These are phyloP conservation scores for Balamuthia mandrillaris DNA, from an alignment of 208 protist genomes.

Conservation along the genomic window DNA sequence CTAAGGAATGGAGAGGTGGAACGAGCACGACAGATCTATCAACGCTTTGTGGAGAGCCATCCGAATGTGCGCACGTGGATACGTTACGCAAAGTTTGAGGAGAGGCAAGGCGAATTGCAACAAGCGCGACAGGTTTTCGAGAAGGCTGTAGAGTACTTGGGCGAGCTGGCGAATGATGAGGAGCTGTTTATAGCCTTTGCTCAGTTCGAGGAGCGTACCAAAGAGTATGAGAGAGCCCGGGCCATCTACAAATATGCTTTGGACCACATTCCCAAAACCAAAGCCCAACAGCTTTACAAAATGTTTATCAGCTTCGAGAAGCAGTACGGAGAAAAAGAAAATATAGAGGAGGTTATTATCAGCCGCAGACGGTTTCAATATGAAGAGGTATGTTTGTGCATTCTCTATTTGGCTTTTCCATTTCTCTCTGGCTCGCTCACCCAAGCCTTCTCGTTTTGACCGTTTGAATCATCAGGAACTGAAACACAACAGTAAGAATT, in stretches of 20 bases:
- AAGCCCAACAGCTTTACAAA: constrained; percentile 73
- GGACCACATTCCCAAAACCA: constrained; percentile 68
- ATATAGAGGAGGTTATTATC: constrained; percentile 85
- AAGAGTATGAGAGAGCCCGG: constrained; percentile 74
- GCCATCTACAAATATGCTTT: constrained; percentile 84
- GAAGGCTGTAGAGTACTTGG: constrained; percentile 56
- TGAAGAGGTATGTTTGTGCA: constrained; percentile 68
- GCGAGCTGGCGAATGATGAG: constrained; percentile 59
- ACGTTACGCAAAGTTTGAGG: constrained; percentile 83
- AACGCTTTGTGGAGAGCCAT: constrained; percentile 45
- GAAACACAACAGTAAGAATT: constrained; percentile 74
- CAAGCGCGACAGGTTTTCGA: constrained; percentile 51
- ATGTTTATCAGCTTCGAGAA: constrained; percentile 82
- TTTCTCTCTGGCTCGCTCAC: not conserved
- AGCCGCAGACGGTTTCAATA: constrained; percentile 82
- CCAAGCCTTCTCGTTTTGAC: not conserved
- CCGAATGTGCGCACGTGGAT: constrained; percentile 76
- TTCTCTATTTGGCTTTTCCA: not conserved
- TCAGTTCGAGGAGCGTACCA: constrained; percentile 77
- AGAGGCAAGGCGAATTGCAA: constrained; percentile 57
- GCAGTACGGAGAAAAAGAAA: constrained; percentile 69
- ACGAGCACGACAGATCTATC: constrained; percentile 63
- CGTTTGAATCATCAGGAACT: constrained; percentile 41
- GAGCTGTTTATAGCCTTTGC: constrained; percentile 80
- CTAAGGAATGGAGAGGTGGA: constrained; percentile 67